Percentiles rank a stretch among this genome's conserved stretches.
These are phyloP conservation scores for Talaromyces sp. DNA, from an alignment of 2,329 filamentous ascomycete genomes.

Conservation along the genomic window DNA sequence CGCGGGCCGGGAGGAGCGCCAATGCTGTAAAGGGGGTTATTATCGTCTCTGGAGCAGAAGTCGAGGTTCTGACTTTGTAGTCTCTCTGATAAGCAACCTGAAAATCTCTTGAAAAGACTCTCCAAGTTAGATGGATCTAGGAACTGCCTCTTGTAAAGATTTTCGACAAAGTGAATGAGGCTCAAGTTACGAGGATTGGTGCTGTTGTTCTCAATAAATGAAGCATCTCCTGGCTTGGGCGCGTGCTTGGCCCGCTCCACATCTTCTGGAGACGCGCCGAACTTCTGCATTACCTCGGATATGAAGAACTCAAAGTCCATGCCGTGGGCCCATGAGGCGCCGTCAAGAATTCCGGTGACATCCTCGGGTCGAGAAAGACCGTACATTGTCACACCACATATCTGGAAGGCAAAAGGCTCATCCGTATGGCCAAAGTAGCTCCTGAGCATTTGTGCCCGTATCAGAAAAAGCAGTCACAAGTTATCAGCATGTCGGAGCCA, in stretches of 20 bases:
- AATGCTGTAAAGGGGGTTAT: neutral
- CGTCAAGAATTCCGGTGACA: slow-evolving; percentile 5
- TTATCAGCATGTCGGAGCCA: neutral
- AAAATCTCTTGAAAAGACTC: neutral
- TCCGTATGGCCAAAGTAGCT: neutral
- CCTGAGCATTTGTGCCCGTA: neutral
- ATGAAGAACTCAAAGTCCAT: slow-evolving; percentile 6
- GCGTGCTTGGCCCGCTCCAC: neutral
- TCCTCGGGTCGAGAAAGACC: slow-evolving; percentile 1
- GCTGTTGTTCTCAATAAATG: neutral
- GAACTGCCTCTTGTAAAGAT: slow-evolving; percentile 1
- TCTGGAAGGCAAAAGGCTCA: slow-evolving; percentile 1
- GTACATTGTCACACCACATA: slow-evolving; percentile 3
- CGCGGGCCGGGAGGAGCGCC: neutral
- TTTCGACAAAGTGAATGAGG: neutral
- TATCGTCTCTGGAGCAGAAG: neutral
- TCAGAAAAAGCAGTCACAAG: too few species aligned
- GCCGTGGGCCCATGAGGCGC: neutral
- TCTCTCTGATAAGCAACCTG: neutral
- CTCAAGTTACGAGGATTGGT: slow-evolving; percentile 1
- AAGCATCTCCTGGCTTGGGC: neutral
- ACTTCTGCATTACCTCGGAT: slow-evolving; percentile 2
- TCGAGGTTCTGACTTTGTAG: neutral
- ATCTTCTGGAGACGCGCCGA: slow-evolving; percentile 1
- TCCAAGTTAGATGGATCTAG: neutral